Evolutionary conservation across 805 yeast species (phyloP), one percentile per base, ranked within the genome.

Genomic region (Pichia ethanolica): DNA sequence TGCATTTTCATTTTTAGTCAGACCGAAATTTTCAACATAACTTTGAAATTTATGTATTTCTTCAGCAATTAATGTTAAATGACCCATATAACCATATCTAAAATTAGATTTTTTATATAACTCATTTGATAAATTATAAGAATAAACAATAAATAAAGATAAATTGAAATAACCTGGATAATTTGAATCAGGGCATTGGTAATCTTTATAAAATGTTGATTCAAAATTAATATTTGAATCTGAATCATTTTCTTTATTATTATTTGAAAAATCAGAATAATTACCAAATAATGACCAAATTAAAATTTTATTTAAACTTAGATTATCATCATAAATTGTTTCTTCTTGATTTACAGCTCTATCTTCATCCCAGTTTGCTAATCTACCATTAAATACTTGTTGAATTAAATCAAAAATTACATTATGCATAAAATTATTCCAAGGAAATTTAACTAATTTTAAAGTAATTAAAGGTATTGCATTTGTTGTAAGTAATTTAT

Each of bases 371-470:
- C 68, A 67, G 45, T 67, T 67, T 11, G 66, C 63, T 39, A 67
- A 56, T 40, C 66, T 53, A 0, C 97, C 97, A 65, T 89, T 89
- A 66, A 91, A 81, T 10, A 93, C 80, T 64, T 93, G 99, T 65
- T 93, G 99, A 26, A 93, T 83, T 51, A 93, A 77, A 67, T 93
- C 99, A 71, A 91, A 93, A 10, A 91, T 93, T 44, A 93, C 99
- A 63, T 91, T 93, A 66, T 93, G 99, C 75, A 91, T 78, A 61
- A 93, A 93, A 63, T 93, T 93, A 65, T 93, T 93, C 98, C 98
- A 93, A 7, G 98, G 96, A 66, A 83, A 89, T 54, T 77, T 71
- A 57, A 89, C 79, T 58, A 93, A 81, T 71, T 86, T 81, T 30
- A 74, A 64, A 6, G 89, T 71, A 6, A 89, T 79, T 28, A 76